Evolutionary conservation across 1,139 yeast species (phyloP), one percentile per base, ranked within the genome.

Genomic region (Kodamaea sp.): DNA sequence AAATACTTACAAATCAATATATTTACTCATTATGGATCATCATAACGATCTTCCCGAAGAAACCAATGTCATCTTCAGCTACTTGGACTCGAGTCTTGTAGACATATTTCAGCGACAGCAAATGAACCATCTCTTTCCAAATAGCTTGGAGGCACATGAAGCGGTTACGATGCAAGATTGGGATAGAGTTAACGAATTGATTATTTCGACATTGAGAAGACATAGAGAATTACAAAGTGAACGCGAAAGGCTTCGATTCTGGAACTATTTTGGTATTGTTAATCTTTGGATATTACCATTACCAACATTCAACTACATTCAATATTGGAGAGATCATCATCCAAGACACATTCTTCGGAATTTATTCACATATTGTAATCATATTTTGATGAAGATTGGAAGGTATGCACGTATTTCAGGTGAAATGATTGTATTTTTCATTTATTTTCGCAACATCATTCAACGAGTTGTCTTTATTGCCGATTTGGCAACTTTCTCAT

Each of bases 401-500:
- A 12, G 40, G 15, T 41, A 38, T 28, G 29, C 37, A 8, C 31
- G 40, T 6, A 27, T 38, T 5, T 7, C 29, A 5, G 35, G 41
- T 15, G 36, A 32, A 20, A 20, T 57, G 4, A 37, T 59, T 4
- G 49, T 58, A 6, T 48, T 58, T 7, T 46, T 49, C 10, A 34
- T 48, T n/a, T 57, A 55, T 38, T 44, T 57, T 34, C 53, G 47
- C 29, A 41, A 46, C 8, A 29, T 53, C 7, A 35, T 58, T 10
- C 42, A 46, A 35, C 35, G 47, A 12, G 38, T 63, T 10, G 50
- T 60, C 35, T 43, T 51, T 30, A 60, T 59, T 40, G 64, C 67
- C 33, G 58, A 63, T 41, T 48, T 57, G 35, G 52, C 62, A 22
- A 63, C 72, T 3, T 65, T 55, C 44, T 62, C 69, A 2, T 48